phyloP scores from a whole-genome alignment of 768 basidiomycete genomes.

The Agrocybe praecox region DNA sequence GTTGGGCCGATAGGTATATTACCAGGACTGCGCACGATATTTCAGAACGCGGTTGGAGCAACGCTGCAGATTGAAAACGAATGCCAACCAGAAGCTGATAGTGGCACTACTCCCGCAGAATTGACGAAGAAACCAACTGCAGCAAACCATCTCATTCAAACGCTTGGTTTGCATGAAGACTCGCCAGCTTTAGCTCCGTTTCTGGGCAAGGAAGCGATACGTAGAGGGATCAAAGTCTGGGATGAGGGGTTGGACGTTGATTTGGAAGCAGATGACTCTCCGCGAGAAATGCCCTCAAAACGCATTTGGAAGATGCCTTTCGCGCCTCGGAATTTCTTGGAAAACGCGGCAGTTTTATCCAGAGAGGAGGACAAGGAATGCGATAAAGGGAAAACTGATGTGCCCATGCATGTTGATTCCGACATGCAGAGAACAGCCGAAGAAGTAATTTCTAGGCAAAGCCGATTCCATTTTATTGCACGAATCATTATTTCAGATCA shows the following conservation, averaged over 20 bases:
- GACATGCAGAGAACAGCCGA: not conserved
- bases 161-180: slow-evolving; percentile 51
- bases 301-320: slow-evolving; percentile 39
- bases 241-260: slow-evolving; percentile 40
- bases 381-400: not conserved
- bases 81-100: not conserved
- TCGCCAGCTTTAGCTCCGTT: slow-evolving; percentile 52
- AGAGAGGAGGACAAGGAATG: not conserved
- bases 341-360: not conserved
- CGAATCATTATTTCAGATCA: slow-evolving; percentile 51
- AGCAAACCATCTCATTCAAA: slow-evolving; percentile 34
- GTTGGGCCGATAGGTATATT: slow-evolving; percentile 41
- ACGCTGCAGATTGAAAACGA: not conserved
- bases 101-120: slow-evolving; percentile 5
- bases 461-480: slow-evolving; percentile 51
- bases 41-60: slow-evolving; percentile 48
- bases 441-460: slow-evolving; percentile 22
- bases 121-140: slow-evolving; percentile 4
- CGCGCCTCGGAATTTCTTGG: slow-evolving; percentile 29
- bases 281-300: slow-evolving; percentile 4
- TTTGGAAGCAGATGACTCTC: slow-evolving; percentile 23
- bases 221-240: slow-evolving; percentile 45
- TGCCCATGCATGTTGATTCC: not conserved
- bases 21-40: slow-evolving; percentile 50
- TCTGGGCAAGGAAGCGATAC: slow-evolving; percentile 43